Evolutionary conservation across 2,329 filamentous ascomycete species (phyloP), one percentile per base, ranked within the genome.

Genomic region (Botryotinia globosa): DNA sequence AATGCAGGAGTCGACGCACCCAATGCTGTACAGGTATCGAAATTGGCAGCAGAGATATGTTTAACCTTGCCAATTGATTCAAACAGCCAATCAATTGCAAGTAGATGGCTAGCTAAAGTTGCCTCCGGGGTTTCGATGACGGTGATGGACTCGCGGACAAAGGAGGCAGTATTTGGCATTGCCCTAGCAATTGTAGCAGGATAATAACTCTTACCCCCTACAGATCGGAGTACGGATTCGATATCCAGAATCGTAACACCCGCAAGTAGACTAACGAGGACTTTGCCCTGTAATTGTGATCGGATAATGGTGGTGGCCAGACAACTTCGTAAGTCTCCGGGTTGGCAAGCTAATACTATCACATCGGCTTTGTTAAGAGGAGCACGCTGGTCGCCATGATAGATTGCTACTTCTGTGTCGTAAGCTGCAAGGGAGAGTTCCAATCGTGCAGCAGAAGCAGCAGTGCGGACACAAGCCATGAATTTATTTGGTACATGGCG

Each of bases 281-380:
- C 51, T 44, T 69, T 69, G 39, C 44, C 66, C 22, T 69, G 51
- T 45, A 69, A 54, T 51, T 69, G 66, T n/a, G 66, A 59, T 61
- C 66, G 42, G 29, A 80, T 84, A 10, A 84, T 84, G 0, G 83
- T 85, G 42, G 77, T 71, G 14, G 44, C 68, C 45, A 82, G 0
- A 85, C 84, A 0, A 86, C 91, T 6, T 91, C 92, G 0, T 88
- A 94, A 83, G 85, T 94, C 42, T 94, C 92, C 79, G 92, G 89
- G 1, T 92, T 93, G 0, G 85, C 94, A 73, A 94, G 92, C 0
- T 94, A 88, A 79, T 86, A 87, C 7, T 92, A 92, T 0, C 81
- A 94, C 34, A 86, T 86, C 71, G 91, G 0, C 89, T 90, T 0
- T 91, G 91, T 7, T 92, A 90, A 80, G 85, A 82, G 9, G 90